These are phyloP conservation scores for Juglanconis sp. DNA, from an alignment of 2,329 filamentous ascomycete genomes.

Conservation along the genomic window DNA sequence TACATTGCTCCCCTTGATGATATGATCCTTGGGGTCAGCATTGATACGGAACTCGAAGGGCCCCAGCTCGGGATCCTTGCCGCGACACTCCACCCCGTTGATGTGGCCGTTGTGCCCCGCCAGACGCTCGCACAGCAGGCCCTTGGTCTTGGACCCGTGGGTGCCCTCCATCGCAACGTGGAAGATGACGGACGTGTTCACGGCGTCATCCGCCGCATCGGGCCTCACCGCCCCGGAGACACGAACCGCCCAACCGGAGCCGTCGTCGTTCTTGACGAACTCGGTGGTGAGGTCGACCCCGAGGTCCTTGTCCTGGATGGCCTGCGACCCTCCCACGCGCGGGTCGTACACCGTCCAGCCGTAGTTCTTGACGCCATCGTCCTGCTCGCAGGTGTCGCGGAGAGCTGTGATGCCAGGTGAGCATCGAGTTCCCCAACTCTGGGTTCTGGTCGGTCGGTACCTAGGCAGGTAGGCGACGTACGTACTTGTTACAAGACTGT, in stretches of 20 bases:
- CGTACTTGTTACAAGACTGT: slow-evolving; percentile 18
- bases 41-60: slow-evolving; percentile 60
- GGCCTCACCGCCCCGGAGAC: slow-evolving; percentile 59
- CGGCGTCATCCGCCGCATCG: slow-evolving; percentile 49
- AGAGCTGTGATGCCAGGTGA: slow-evolving; percentile 43
- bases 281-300: slow-evolving; percentile 66
- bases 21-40: slow-evolving; percentile 49
- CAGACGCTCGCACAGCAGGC: slow-evolving; percentile 9
- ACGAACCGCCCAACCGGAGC: slow-evolving; percentile 61
- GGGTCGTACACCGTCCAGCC: slow-evolving; percentile 71
- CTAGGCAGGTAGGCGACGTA: neutral
- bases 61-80: slow-evolving; percentile 55
- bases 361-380: slow-evolving; percentile 62
- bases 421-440: neutral
- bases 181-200: slow-evolving; percentile 57
- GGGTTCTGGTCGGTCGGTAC: no score
- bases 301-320: slow-evolving; percentile 64
- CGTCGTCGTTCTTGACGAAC: slow-evolving; percentile 67
- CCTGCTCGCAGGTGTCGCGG: slow-evolving; percentile 67
- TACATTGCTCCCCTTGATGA: slow-evolving; percentile 53
- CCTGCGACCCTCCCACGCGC: slow-evolving; percentile 61
- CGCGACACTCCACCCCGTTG: slow-evolving; percentile 53
- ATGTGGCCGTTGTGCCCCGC: slow-evolving; percentile 22
- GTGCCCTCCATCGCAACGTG: slow-evolving; percentile 60
- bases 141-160: slow-evolving; percentile 38